phyloP scores from a whole-genome alignment of 2,329 filamentous ascomycete species.

The Trichoderma cornu-damae region DNA sequence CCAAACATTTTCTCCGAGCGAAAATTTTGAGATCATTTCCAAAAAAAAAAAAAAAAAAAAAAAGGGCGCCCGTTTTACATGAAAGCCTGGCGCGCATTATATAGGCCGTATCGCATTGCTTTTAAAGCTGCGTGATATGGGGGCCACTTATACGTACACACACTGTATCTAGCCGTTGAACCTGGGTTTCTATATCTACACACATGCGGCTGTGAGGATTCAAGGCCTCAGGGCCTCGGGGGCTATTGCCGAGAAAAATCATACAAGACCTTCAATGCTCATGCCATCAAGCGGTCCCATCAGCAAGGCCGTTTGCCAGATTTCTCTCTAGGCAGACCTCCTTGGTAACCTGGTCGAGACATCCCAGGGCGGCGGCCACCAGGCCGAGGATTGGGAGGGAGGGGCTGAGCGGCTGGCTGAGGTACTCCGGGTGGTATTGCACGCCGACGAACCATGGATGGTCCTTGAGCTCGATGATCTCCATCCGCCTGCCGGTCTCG shows the following conservation, averaged over 20 bases:
- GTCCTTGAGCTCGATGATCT: constrained; percentile 74
- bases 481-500: constrained; percentile 71
- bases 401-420: constrained; percentile 42
- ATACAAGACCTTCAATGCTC: neutral
- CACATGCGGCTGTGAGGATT: neutral
- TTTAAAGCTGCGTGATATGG: no score
- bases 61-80: no score
- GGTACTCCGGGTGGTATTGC: constrained; percentile 86
- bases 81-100: no score
- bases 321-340: constrained; percentile 1
- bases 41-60: no score
- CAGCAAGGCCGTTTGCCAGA: neutral
- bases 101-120: no score
- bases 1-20: no score
- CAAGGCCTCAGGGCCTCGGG: neutral
- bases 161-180: neutral
- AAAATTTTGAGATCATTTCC: no score
- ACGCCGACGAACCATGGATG: constrained; percentile 75
- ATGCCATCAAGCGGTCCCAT: constrained; percentile 4
- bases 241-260: neutral
- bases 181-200: neutral
- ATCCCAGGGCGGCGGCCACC: constrained; percentile 69
- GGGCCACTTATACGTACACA: neutral
- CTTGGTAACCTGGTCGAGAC: constrained; percentile 44
- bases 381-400: constrained; percentile 64